These are phyloP conservation scores for Buxus sempervirens DNA, from an alignment of 164 flowering plant species.

Conservation along the genomic window DNA sequence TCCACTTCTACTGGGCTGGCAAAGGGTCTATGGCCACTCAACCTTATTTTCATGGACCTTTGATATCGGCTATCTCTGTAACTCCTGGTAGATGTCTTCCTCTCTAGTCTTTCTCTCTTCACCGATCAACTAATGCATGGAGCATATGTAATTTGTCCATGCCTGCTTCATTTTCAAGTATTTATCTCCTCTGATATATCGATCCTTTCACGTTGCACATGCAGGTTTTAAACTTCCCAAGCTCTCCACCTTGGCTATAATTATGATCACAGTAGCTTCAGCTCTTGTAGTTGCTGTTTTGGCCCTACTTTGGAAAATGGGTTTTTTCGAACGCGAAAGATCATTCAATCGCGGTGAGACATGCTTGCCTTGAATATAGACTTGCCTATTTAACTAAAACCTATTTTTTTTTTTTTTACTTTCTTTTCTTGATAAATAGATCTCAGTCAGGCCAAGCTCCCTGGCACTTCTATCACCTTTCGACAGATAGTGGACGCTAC, in stretches of 20 bases:
- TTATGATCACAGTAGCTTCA: not conserved
- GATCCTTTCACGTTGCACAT: not conserved
- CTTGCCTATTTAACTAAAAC: not conserved
- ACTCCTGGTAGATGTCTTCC: not conserved
- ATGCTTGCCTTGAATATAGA: not conserved
- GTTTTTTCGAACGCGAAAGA: not conserved
- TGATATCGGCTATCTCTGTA: constrained; percentile 1
- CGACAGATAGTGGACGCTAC: not conserved
- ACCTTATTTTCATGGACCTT: not conserved
- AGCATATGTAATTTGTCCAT: no score
- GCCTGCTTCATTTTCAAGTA: not conserved
- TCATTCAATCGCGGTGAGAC: not conserved
- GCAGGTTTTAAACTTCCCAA: not conserved
- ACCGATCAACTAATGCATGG: no score
- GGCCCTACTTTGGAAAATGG: not conserved
- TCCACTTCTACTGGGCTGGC: constrained; percentile 4
- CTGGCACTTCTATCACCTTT: not conserved
- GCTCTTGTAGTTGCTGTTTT: not conserved
- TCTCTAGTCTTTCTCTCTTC: not conserved
- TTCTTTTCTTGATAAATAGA: not conserved
- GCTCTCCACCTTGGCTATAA: not conserved
- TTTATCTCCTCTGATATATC: not conserved
- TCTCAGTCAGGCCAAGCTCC: not conserved
- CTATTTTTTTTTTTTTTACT: not conserved
- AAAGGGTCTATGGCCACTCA: not conserved